Evolutionary conservation across 441 rosid species (phyloP), one percentile per base, ranked within the genome.

Genomic region (Erysimum pusillum): DNA sequence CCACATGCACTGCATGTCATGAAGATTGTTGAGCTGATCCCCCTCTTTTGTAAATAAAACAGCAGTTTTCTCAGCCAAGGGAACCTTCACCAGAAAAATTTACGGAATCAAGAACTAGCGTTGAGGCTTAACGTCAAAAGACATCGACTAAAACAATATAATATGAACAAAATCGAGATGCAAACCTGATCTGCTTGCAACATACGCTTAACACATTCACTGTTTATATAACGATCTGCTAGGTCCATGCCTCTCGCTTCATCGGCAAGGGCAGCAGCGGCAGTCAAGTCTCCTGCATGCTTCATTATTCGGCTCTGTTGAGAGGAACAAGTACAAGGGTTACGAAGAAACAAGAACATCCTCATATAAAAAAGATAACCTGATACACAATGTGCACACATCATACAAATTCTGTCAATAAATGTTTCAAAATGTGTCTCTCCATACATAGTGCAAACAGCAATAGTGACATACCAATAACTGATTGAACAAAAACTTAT

Each of bases 1-100:
- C 99, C 99, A 97, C 99, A 94, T 97, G 99, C 99, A 97, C 83
- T 97, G 99, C 99, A 97, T 97, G 85, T 97, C 99, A 83, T 97
- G 99, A 80, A 97, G 98, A 85, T 89, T 94, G 84, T 90, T 97
- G 85, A 94, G 97, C 83, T 91, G 98, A 78, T 94, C 99, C 44
- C 99, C 98, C 57, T 97, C 99, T 82, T 94, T 97, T 17, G 99
- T 97, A 83, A 97, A 97, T 77, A 97, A 77, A n/a, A 87, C 92
- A 77, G 98, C 99, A 74, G 89, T 94, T 85, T 92, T 94, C 83
- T 94, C 99, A 4, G 99, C 99, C 88, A 85, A 80, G 75, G 87
- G 73, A 74, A 97, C 99, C 99, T 96, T 74, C 58, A 77, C 34
- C 56, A 74, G 7, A 36, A 35, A 41, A 67, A 6, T 6, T 20